phyloP scores from a whole-genome alignment of 2,329 filamentous ascomycete species.

The Botrytis deweyae region DNA sequence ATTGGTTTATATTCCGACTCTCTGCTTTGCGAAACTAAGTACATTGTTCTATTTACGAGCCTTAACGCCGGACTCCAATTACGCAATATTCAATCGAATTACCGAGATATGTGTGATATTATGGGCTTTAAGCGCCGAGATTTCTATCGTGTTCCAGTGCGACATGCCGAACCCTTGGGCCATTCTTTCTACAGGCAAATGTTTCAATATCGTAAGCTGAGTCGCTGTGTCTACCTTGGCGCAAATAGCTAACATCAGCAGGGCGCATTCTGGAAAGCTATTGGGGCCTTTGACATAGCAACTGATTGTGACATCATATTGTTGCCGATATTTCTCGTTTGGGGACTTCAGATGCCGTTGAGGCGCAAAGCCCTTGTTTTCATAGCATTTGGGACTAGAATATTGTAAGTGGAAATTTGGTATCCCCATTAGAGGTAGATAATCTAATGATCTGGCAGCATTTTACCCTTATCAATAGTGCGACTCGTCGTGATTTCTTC shows the following conservation, averaged over 20 bases:
- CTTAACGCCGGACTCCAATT: conserved; percentile 12
- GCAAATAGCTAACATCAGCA: background rate
- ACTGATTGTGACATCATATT: conserved; percentile 48
- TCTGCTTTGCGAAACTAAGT: conserved; percentile 36
- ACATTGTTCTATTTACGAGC: conserved; percentile 21
- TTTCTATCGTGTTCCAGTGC: conserved; percentile 34
- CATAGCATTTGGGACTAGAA: conserved; percentile 28
- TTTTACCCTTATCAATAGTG: conserved; percentile 38
- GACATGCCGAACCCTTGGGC: conserved; percentile 34
- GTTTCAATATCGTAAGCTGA: conserved; percentile 30
- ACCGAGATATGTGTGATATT: conserved; percentile 12
- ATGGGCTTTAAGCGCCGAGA: conserved; percentile 14
- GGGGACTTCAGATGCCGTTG: conserved; percentile 45
- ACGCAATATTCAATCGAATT: conserved; percentile 24
- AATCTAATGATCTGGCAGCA: conserved; percentile 32
- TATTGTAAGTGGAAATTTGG: conserved; percentile 38
- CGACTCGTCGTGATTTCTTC: conserved; percentile 26
- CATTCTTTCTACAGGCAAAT: conserved; percentile 26
- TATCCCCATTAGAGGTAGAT: too few relatives aligned
- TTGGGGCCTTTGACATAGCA: conserved; percentile 48
- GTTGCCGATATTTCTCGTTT: conserved; percentile 48
- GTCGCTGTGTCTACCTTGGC: background rate
- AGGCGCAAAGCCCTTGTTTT: conserved; percentile 38
- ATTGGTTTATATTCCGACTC: conserved; percentile 34
- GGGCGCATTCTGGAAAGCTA: conserved; percentile 47